Evolutionary conservation across 2,329 filamentous ascomycete genomes (phyloP), one percentile per base, ranked within the genome.

Genomic region (Chrysoporthe cubensis): DNA sequence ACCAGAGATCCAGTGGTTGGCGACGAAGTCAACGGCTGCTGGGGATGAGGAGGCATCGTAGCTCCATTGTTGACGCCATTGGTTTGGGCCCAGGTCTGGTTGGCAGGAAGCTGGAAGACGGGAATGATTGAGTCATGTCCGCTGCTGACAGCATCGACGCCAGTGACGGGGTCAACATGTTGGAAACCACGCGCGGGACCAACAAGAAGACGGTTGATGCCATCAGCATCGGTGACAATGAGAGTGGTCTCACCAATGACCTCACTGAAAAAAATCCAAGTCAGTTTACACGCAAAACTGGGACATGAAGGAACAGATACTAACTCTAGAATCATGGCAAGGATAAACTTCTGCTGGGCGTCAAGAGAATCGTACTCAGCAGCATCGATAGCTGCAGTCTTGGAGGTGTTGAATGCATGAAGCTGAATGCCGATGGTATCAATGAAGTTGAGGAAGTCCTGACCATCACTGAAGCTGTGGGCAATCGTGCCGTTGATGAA

Each of bases 171-270:
- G 61, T 65, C 54, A 32, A 64, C 44, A 4, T 63, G 66, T 32
- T 66, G 32, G 21, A 72, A 67, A 26, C 1, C 26, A 26, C n/a
- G 67, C 62, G 56, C 34, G 13, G 64, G 64, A 37, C 64, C 64
- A 37, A 65, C 18, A 4, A 65, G 42, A 26, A 34, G 52, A 5
- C 48, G 58, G 16, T 52, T 44, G 48, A 62, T 71, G 9, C 42
- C 52, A 40, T 18, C 5, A 8, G 48, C 16, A n/a, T 43, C 37
- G 26, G 18, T 46, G 40, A 58, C 32, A n/a, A 57, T 34, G 37
- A 58, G 21, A 32, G 54, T 57, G 26, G 26, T 34, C 52, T 58
- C 40, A 7, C 42, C 52, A 43, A 64, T 32, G 44, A 59, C 56
- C 56, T 59, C 56, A 13, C 56, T 59, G 54, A 59, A 21, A 13